A percentile compares a stretch with the other conserved stretches of the same genome.
phyloP scores from a whole-genome alignment of 495 filamentous ascomycete genomes.

The Platismatia glauca region DNA sequence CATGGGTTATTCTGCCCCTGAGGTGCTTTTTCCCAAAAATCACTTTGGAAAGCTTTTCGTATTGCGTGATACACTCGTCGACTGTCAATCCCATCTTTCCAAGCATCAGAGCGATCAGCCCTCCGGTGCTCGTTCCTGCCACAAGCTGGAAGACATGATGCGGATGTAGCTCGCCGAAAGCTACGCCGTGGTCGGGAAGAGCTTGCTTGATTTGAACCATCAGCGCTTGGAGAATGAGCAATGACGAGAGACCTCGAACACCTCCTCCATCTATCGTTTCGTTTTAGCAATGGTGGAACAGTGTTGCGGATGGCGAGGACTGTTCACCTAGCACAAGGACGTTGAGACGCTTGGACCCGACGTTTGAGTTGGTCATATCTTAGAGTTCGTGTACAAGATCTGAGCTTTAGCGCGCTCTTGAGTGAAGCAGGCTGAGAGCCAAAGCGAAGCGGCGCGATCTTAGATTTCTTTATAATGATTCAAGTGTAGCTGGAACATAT shows the following conservation, averaged over 20 bases:
- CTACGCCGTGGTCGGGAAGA: neutral
- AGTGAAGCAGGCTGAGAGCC: neutral
- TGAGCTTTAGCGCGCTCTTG: neutral
- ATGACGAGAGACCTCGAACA: constrained; percentile 11
- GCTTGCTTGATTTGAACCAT: constrained; percentile 6
- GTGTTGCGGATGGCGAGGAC: neutral
- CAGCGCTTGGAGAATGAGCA: constrained; percentile 10
- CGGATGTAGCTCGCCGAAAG: neutral
- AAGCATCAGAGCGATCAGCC: constrained; percentile 22
- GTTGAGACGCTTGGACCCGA: neutral
- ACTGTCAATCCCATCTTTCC: constrained; percentile 20
- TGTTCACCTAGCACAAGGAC: neutral
- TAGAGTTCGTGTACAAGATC: too few species aligned
- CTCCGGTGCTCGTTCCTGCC: constrained; percentile 12
- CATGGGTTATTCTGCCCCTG: constrained; percentile 11
- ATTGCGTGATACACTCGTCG: constrained; percentile 19
- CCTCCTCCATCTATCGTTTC: constrained; percentile 7
- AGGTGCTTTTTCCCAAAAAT: constrained; percentile 15
- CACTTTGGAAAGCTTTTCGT: constrained; percentile 12
- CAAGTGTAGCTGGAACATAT: too few species aligned
- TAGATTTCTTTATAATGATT: too few species aligned
- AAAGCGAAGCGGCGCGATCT: too few species aligned
- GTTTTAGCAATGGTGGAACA: neutral
- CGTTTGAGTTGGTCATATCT: neutral
- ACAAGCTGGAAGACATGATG: constrained; percentile 5